Evolutionary conservation across 2,329 filamentous ascomycete species (phyloP).

Genomic region (Drechslera avenae): DNA sequence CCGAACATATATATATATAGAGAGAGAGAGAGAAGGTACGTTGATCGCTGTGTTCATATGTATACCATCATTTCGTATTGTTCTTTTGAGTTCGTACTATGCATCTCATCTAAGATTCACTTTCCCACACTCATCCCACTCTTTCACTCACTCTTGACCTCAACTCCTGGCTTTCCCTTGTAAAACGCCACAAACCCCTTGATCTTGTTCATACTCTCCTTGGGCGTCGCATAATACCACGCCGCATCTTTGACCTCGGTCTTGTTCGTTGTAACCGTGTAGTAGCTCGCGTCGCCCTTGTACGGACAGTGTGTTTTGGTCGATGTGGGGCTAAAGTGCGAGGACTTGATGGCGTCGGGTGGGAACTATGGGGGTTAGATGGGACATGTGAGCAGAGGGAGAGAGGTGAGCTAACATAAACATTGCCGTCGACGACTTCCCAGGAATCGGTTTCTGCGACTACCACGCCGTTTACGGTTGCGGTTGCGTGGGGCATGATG

Average conservation of each 20-base stretch:
- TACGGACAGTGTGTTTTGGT: slow-evolving; percentile 60
- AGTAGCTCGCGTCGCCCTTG: slow-evolving; percentile 65
- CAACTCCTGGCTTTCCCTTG: slow-evolving; percentile 46
- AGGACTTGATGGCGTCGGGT: slow-evolving; percentile 52
- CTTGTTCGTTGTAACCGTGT: slow-evolving; percentile 58
- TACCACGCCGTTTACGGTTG: slow-evolving; percentile 55
- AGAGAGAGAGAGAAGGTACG: too few relatives aligned
- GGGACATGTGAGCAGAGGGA: too few relatives aligned
- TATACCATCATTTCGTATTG: too few relatives aligned
- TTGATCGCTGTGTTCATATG: too few relatives aligned
- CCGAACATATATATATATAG: too few relatives aligned
- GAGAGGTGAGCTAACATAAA: slow-evolving; percentile 51
- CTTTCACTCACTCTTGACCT: slow-evolving; percentile 18
- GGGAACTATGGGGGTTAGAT: slow-evolving; percentile 34
- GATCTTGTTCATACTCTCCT: slow-evolving; percentile 57
- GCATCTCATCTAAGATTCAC: too few relatives aligned
- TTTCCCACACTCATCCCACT: neutral
- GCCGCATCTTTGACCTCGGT: slow-evolving; percentile 59
- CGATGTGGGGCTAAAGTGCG: slow-evolving; percentile 52
- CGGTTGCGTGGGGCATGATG: slow-evolving; percentile 49
- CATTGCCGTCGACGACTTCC: slow-evolving; percentile 64
- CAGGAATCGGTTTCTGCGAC: slow-evolving; percentile 59
- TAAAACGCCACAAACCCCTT: slow-evolving; percentile 64
- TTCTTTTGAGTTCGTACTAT: too few relatives aligned
- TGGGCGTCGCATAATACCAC: slow-evolving; percentile 63